Percentiles rank a stretch among this genome's conserved stretches.
Evolutionary conservation across 176 grass and related monocot genomes (phyloP).

Genomic region (Triticum urartu): DNA sequence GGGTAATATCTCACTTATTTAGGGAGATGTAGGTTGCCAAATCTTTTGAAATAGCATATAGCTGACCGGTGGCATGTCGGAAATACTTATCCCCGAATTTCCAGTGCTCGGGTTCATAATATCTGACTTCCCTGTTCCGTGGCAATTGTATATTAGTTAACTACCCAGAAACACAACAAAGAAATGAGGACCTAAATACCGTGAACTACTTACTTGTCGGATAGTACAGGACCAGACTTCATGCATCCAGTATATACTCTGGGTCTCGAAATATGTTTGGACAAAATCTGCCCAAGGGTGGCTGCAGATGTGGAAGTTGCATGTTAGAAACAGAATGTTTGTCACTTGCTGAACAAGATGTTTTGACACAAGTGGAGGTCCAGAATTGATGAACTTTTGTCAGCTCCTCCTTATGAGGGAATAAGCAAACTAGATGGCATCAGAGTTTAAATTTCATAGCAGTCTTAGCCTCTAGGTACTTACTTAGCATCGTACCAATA

Average conservation of each 20-base stretch:
- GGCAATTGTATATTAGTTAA: background rate
- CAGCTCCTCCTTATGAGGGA: background rate
- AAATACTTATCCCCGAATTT: conserved; percentile 97
- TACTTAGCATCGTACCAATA: background rate
- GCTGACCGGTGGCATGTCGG: conserved; percentile 86
- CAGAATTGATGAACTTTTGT: background rate
- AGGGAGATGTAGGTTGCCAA: conserved; percentile 79
- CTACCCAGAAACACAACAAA: background rate
- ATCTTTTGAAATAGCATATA: conserved; percentile 93
- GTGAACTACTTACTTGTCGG: conserved; percentile 55
- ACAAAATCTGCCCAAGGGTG: conserved; percentile 74
- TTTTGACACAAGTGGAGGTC: background rate
- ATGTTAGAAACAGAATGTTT: conserved; percentile 4
- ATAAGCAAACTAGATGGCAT: conserved; percentile 7
- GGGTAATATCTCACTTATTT: conserved; percentile 62
- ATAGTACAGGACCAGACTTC: conserved; percentile 85
- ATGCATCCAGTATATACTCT: conserved; percentile 96
- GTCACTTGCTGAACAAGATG: background rate
- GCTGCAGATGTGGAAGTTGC: conserved; percentile 43
- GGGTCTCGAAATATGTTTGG: conserved; percentile 61
- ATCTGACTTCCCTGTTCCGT: conserved; percentile 61
- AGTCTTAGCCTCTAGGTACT: background rate
- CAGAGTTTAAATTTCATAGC: background rate
- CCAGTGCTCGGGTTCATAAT: conserved; percentile 95
- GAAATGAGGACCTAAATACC: background rate